Evolutionary conservation across 768 basidiomycete species (phyloP).

Genomic region (Filobasidium wieringae): DNA sequence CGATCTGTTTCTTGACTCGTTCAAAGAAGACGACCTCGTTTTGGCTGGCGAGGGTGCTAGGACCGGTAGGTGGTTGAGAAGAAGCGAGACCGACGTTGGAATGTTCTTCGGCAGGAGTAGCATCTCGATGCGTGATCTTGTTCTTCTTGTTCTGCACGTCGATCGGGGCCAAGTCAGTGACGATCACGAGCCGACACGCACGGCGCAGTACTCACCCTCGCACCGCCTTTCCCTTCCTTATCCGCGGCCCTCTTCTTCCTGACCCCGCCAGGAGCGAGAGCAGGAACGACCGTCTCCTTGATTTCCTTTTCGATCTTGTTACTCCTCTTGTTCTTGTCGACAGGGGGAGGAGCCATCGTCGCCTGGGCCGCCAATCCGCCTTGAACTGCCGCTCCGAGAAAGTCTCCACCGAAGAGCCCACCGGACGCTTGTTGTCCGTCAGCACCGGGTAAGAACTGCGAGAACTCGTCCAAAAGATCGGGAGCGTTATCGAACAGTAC

Average conservation of each 20-base stretch:
- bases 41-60: constrained; percentile 30
- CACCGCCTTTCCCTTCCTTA: constrained; percentile 22
- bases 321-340: constrained; percentile 17
- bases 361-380: constrained; percentile 7
- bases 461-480: constrained; percentile 40
- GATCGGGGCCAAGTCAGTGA: not conserved
- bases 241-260: constrained; percentile 9
- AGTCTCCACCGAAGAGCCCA: constrained; percentile 21
- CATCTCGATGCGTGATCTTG: constrained; percentile 20
- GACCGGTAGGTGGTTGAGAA: constrained; percentile 19
- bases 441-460: constrained; percentile 37
- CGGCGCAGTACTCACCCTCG: constrained; percentile 23
- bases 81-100: constrained; percentile 19
- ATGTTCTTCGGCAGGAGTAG: constrained; percentile 20
- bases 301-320: constrained; percentile 14
- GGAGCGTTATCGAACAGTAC: constrained; percentile 38
- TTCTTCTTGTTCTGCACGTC: constrained; percentile 24
- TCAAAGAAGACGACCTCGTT: constrained; percentile 92
- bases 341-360: not conserved
- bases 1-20: constrained; percentile 52
- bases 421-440: constrained; percentile 21
- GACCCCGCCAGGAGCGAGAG: not conserved
- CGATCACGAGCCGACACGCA: not conserved
- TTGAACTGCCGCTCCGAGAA: constrained; percentile 22
- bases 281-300: not conserved